Conservation (phyloP, 352 stramenopile genomes). For the Pythium insidiosum region DNA sequence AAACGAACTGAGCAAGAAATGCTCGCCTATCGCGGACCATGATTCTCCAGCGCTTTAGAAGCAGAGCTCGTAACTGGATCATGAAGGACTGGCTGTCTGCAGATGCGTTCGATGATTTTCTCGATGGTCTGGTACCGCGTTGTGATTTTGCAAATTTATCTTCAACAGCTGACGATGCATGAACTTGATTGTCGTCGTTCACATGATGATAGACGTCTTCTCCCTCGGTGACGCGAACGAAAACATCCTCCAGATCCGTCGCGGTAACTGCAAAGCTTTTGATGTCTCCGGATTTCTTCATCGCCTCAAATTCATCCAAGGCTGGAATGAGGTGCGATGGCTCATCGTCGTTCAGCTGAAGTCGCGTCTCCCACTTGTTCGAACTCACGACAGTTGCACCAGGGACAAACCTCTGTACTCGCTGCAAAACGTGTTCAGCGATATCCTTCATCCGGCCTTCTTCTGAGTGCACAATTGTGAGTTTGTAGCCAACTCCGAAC, state of each 20-base stretch:
- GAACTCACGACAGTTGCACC: constrained; percentile 61
- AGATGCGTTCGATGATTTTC: constrained; percentile 2
- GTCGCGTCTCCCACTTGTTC: constrained; percentile 87
- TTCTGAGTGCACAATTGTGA: constrained; percentile 62
- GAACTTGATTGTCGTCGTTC: constrained; percentile 28
- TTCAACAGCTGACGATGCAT: constrained; percentile 1
- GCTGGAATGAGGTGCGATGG: constrained; percentile 82
- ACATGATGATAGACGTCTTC: constrained; percentile 67
- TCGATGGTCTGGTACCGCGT: not conserved
- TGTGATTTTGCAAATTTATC: constrained; percentile 5
- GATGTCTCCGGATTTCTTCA: constrained; percentile 59
- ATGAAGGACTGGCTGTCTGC: constrained; percentile 17
- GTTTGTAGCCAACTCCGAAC: constrained; percentile 93
- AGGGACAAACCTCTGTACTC: constrained; percentile 81
- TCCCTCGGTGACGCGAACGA: constrained; percentile 90
- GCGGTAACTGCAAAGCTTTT: constrained; percentile 94
- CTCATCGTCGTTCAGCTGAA: constrained; percentile 91
- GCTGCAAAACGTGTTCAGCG: constrained; percentile 17
- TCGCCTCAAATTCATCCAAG: constrained; percentile 86
- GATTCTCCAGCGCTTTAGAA: constrained; percentile 50
- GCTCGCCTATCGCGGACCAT: constrained; percentile 48
- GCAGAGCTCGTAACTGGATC: constrained; percentile 38
- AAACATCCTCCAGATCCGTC: constrained; percentile 99
- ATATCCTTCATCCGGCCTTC: not conserved
- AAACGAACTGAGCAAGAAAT: constrained; percentile 60